A percentile compares a stretch with the other conserved stretches of the same genome.
Conservation (phyloP, 345 rosid genomes). For the Eucalyptus regnans region DNA sequence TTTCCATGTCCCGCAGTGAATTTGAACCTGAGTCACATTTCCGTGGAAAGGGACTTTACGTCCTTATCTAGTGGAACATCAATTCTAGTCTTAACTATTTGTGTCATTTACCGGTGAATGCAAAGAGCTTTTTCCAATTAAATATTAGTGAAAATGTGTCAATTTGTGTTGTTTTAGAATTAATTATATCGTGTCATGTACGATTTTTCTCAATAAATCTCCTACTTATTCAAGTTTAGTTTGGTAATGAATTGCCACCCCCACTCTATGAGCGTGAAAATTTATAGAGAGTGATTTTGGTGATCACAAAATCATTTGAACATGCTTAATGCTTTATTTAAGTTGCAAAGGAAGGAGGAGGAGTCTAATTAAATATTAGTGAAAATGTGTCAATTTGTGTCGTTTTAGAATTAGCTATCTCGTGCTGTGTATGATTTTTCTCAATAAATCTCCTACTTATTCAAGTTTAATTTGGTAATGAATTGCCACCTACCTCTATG, state of each 20-base stretch:
- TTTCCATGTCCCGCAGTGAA: no score
- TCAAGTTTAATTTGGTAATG: no score
- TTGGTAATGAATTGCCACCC: neutral
- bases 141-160: neutral
- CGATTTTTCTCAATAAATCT: neutral
- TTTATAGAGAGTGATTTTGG: neutral
- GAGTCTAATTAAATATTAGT: no score
- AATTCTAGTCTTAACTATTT: neutral
- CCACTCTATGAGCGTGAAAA: neutral
- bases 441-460: no score
- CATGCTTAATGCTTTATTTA: no score
- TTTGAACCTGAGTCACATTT: neutral
- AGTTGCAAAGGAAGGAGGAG: no score
- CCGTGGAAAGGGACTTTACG: no score
- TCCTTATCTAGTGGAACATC: neutral
- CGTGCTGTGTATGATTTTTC: no score
- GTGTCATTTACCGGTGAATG: neutral
- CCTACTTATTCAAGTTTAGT: neutral
- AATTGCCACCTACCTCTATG: no score
- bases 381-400: no score
- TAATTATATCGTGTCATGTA: neutral
- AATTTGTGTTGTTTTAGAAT: neutral
- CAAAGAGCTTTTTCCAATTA: neutral
- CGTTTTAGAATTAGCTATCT: no score
- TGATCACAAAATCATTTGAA: neutral